Evolutionary conservation across 2,329 filamentous ascomycete genomes (phyloP).

Genomic region (Dothideomycetidae sp.): DNA sequence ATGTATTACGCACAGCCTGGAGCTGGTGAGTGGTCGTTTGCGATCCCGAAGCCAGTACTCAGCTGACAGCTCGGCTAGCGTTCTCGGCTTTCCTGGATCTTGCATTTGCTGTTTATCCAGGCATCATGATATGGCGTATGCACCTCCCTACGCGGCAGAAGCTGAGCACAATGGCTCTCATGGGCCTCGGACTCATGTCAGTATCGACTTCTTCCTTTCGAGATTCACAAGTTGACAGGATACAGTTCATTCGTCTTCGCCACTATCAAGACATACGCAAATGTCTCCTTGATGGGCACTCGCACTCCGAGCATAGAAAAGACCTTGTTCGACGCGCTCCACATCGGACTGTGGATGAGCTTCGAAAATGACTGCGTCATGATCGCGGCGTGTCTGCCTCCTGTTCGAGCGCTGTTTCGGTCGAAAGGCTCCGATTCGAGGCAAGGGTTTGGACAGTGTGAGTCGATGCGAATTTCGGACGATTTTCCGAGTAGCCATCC

Average conservation of each 20-base stretch:
- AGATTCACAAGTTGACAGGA: not conserved
- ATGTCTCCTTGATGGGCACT: not conserved
- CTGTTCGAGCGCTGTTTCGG: too few species aligned
- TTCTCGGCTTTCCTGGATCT: not conserved
- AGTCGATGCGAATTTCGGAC: too few species aligned
- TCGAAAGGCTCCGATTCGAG: too few species aligned
- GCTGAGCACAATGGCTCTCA: not conserved
- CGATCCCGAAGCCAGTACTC: too few species aligned
- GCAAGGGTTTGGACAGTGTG: too few species aligned
- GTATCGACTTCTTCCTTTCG: not conserved
- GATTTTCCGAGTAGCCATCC: too few species aligned
- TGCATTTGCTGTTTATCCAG: not conserved
- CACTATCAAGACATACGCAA: not conserved
- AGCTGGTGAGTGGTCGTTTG: not conserved
- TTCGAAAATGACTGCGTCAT: constrained; percentile 20
- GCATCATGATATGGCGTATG: not conserved
- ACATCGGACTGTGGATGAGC: constrained; percentile 20
- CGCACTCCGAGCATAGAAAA: not conserved
- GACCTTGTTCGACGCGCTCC: constrained; percentile 26
- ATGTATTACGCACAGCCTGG: not conserved
- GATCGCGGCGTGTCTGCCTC: constrained; percentile 13
- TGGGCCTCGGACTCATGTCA: not conserved
- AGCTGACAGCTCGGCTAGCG: not conserved
- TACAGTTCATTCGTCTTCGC: not conserved
- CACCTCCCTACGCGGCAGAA: not conserved